phyloP scores from a whole-genome alignment of 768 basidiomycete genomes.

The Hygrophorus russula region DNA sequence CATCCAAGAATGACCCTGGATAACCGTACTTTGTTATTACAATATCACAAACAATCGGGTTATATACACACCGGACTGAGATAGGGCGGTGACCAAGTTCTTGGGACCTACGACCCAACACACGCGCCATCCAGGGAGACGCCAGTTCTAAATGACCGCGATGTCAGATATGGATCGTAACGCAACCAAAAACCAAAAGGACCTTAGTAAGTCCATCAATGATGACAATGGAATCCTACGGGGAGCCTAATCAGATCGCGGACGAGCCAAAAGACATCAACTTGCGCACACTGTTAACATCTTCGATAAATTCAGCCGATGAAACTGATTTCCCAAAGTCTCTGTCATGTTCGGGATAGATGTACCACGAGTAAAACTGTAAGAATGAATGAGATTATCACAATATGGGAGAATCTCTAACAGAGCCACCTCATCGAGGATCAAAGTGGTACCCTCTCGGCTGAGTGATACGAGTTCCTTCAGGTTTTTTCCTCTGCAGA shows the following conservation, averaged over 20 bases:
- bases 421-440: slow-evolving; percentile 63
- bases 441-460: slow-evolving; percentile 71
- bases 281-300: slow-evolving; percentile 59
- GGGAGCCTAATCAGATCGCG: neutral
- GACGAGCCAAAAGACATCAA: slow-evolving; percentile 1
- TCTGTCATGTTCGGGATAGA: slow-evolving; percentile 68
- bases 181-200: neutral
- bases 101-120: slow-evolving; percentile 93
- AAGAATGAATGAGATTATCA: slow-evolving; percentile 3
- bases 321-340: slow-evolving; percentile 74
- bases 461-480: slow-evolving; percentile 66
- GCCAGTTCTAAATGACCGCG: slow-evolving; percentile 62
- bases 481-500: slow-evolving; percentile 60
- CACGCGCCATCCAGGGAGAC: slow-evolving; percentile 89
- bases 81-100: slow-evolving; percentile 78
- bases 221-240: slow-evolving; percentile 67
- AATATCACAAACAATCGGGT: neutral
- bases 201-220: slow-evolving; percentile 93
- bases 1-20: slow-evolving; percentile 80
- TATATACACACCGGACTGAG: slow-evolving; percentile 57
- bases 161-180: neutral
- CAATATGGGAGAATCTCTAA: neutral
- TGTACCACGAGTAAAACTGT: slow-evolving; percentile 93
- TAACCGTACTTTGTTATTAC: neutral
- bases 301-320: slow-evolving; percentile 73